A percentile compares a stretch with the other conserved stretches of the same genome.
Evolutionary conservation across 305 asterid genomes (phyloP).

Genomic region (Lippia alba): DNA sequence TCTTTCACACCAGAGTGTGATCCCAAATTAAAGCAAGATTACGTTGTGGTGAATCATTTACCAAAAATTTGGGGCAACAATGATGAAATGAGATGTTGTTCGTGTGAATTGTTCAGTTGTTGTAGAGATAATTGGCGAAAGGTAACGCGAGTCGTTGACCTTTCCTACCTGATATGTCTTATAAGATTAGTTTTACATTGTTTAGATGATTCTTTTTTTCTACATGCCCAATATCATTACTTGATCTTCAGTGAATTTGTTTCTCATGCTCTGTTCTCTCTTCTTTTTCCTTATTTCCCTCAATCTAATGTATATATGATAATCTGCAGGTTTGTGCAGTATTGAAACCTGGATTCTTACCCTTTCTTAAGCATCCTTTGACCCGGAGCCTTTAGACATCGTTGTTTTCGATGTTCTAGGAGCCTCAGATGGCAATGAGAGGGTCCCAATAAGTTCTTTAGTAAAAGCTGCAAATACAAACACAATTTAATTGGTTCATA

Average conservation of each 20-base stretch:
- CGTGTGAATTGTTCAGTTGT: conserved; percentile 61
- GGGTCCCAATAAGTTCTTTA: not conserved
- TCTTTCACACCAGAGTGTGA: conserved; percentile 94
- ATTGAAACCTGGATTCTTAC: conserved; percentile 73
- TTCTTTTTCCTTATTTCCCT: too few species aligned
- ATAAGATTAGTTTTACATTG: not conserved
- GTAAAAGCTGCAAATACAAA: not conserved
- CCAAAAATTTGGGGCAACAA: conserved; percentile 59
- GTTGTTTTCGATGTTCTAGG: conserved; percentile 93
- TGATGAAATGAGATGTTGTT: conserved; percentile 54
- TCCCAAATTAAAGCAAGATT: conserved; percentile 96
- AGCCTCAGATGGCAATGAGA: conserved; percentile 83
- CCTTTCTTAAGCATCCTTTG: conserved; percentile 72
- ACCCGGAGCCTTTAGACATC: conserved; percentile 61
- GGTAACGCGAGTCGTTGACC: conserved; percentile 30
- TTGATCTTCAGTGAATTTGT: not conserved
- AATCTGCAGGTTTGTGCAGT: conserved; percentile 73
- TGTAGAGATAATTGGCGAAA: conserved; percentile 73
- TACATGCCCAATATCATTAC: not conserved
- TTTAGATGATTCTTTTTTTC: not conserved
- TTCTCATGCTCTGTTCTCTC: conserved; percentile 2
- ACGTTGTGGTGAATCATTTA: conserved; percentile 89
- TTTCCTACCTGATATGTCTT: not conserved
- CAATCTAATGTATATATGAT: conserved; percentile 18
- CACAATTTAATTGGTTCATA: conserved; percentile 8